Evolutionary conservation across 805 yeast species (phyloP).

Genomic region (Spathaspora passalidarum): DNA sequence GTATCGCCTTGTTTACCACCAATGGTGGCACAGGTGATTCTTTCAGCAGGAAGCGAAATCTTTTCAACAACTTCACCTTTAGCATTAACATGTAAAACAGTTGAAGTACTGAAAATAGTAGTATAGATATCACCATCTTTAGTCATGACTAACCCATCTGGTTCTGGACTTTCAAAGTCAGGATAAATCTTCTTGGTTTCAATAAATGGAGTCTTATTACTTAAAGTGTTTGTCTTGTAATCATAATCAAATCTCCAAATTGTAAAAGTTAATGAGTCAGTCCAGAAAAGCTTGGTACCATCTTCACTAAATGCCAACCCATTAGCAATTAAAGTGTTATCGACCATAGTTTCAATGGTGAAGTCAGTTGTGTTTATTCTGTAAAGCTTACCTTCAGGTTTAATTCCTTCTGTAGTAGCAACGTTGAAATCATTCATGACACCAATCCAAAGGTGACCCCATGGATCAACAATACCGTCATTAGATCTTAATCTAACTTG

Average conservation of each 20-base stretch:
- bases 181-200: slow-evolving; percentile 27
- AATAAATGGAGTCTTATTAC: slow-evolving; percentile 24
- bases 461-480: slow-evolving; percentile 78
- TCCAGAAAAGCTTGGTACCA: slow-evolving; percentile 34
- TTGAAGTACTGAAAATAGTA: slow-evolving; percentile 62
- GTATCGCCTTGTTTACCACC: slow-evolving; percentile 60
- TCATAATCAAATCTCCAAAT: slow-evolving; percentile 40
- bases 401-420: slow-evolving; percentile 22
- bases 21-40: slow-evolving; percentile 65
- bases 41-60: slow-evolving; percentile 54
- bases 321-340: slow-evolving; percentile 57
- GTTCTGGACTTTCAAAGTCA: slow-evolving; percentile 45
- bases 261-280: slow-evolving; percentile 34
- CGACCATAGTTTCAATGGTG: slow-evolving; percentile 27
- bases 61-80: slow-evolving; percentile 51
- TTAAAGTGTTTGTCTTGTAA: slow-evolving; percentile 21
- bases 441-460: slow-evolving; percentile 79
- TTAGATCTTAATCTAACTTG: slow-evolving; percentile 48
- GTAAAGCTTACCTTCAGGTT: slow-evolving; percentile 51
- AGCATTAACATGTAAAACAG: slow-evolving; percentile 52
- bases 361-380: slow-evolving; percentile 31
- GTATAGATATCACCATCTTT: slow-evolving; percentile 53
- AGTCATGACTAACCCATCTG: slow-evolving; percentile 76
- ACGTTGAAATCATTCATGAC: slow-evolving; percentile 62
- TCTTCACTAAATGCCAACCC: slow-evolving; percentile 46